A percentile compares a stretch with the other conserved stretches of the same genome.
Conservation (phyloP, 805 yeast species). For the Dipodascopsis tothii region DNA sequence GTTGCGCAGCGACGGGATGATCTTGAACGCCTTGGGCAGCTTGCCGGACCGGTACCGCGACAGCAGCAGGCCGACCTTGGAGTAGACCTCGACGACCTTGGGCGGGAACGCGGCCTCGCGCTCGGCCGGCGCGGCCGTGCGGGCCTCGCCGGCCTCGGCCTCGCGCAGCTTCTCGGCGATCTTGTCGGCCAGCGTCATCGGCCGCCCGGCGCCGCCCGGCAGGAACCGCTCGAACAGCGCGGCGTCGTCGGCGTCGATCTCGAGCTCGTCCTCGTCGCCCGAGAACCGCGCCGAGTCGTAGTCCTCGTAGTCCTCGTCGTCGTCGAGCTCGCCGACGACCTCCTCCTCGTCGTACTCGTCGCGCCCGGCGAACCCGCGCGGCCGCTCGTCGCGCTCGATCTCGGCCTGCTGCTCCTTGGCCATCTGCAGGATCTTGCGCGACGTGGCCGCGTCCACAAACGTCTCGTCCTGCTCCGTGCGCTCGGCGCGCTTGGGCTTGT, state of each 20-base stretch:
- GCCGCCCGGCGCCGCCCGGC: slow-evolving; percentile 25
- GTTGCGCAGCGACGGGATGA: slow-evolving; percentile 81
- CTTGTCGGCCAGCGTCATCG: slow-evolving; percentile 66
- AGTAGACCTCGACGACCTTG: slow-evolving; percentile 89
- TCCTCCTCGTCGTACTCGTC: slow-evolving; percentile 47
- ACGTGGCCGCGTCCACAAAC: slow-evolving; percentile 69
- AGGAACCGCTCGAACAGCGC: slow-evolving; percentile 71
- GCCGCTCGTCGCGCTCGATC: slow-evolving; percentile 58
- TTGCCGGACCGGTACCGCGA: slow-evolving; percentile 91
- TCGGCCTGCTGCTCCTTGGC: slow-evolving; percentile 94
- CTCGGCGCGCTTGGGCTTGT: slow-evolving; percentile 11
- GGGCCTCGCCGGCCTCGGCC: slow-evolving; percentile 40
- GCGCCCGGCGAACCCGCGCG: slow-evolving; percentile 28
- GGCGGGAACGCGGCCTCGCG: slow-evolving; percentile 37
- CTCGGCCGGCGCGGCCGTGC: slow-evolving; percentile 26
- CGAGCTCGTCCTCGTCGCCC: slow-evolving; percentile 31
- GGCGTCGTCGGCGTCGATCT: slow-evolving; percentile 64
- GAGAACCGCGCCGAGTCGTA: slow-evolving; percentile 45
- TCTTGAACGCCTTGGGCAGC: slow-evolving; percentile 92
- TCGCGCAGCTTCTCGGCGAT: slow-evolving; percentile 84
- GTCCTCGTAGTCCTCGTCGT: slow-evolving; percentile 37
- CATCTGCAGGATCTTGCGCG: slow-evolving; percentile 77
- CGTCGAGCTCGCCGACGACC: slow-evolving; percentile 42
- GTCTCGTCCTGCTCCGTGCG: slow-evolving; percentile 50
- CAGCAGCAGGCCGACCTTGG: slow-evolving; percentile 79